Evolutionary conservation across 305 asterid genomes (phyloP), one percentile per base, ranked within the genome.

Genomic region (Fraxinus floribunda): DNA sequence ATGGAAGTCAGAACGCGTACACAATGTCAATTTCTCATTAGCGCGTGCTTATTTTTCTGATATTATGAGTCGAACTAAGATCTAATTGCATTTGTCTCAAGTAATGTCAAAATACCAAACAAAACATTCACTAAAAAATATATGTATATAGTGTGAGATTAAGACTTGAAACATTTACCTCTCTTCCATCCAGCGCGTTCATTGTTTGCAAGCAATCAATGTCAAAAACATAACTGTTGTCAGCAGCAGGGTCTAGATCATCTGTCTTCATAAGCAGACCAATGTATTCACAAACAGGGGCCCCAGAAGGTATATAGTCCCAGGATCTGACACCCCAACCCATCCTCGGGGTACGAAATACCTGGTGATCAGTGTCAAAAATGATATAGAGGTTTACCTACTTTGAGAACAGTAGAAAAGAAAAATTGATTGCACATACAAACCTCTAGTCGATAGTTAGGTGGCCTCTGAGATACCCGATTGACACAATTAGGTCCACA

Each of bases 251-350:
- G 84, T 90, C 90, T 9, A 93, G 72, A 18, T 90, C 93, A 34
- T 83, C 88, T 0, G 94, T 90, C 86, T 87, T 88, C 84, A 81
- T 92, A 5, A 95, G 87, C 62, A 85, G 82, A 18, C 99, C 99
- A 52, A 91, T 89, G 73, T 95, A 95, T 75, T 95, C 99, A 72
- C 99, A 95, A 15, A 95, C 82, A 0, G 98, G 97, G 44, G 98
- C 93, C 18, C 99, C 99, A 7, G 96, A 91, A 77, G 98, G 98
- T 32, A 95, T 95, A 82, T 83, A 86, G 66, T 95, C 98, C 97
- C 97, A 94, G 1, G 97, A 93, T 78, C 97, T 86, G 10, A 95
- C 97, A 38, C 95, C 99, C 99, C 99, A 95, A 22, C 99, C 99
- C 86, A 87, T 95, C 70, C 87, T 90, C 38, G 94, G 91, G 8